phyloP scores from a whole-genome alignment of 805 yeast species.

The Pichia insulana region DNA sequence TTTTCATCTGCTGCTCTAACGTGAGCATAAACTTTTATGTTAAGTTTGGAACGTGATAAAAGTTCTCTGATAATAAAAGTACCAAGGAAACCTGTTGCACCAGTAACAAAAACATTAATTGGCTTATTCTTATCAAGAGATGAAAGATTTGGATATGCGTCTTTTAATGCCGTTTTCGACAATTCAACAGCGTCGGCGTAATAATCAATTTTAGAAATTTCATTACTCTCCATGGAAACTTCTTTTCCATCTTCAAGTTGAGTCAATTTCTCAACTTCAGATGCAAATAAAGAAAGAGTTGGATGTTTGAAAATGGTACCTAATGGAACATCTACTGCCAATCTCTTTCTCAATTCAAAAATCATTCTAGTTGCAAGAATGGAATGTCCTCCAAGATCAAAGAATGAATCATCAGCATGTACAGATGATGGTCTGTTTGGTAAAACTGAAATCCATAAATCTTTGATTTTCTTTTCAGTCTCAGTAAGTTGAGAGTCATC shows the following conservation, averaged over 20 bases:
- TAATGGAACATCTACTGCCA: constrained; percentile 76
- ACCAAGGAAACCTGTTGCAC: constrained; percentile 95
- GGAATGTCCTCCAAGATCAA: constrained; percentile 97
- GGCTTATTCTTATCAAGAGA: constrained; percentile 17
- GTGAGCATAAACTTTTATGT: constrained; percentile 70
- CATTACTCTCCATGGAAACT: constrained; percentile 25
- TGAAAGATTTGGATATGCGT: constrained; percentile 37
- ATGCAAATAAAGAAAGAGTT: constrained; percentile 71
- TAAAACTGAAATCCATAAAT: constrained; percentile 76
- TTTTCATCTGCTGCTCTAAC: constrained; percentile 72
- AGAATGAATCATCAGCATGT: constrained; percentile 78
- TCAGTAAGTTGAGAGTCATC: constrained; percentile 49
- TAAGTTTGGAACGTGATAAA: constrained; percentile 35
- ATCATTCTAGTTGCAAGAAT: constrained; percentile 96
- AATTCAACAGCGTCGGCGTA: constrained; percentile 64
- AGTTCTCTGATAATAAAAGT: constrained; percentile 78
- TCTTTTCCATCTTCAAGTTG: constrained; percentile 40
- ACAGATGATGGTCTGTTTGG: constrained; percentile 80
- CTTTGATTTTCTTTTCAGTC: constrained; percentile 60
- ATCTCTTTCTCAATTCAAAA: constrained; percentile 73
- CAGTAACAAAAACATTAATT: constrained; percentile 70
- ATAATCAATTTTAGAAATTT: constrained; percentile 37
- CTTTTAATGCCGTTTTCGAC: constrained; percentile 30
- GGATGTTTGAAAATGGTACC: constrained; percentile 88
- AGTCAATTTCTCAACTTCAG: constrained; percentile 52